Conservation (phyloP, 352 stramenopile genomes). For the Labyrinthula sp. region DNA sequence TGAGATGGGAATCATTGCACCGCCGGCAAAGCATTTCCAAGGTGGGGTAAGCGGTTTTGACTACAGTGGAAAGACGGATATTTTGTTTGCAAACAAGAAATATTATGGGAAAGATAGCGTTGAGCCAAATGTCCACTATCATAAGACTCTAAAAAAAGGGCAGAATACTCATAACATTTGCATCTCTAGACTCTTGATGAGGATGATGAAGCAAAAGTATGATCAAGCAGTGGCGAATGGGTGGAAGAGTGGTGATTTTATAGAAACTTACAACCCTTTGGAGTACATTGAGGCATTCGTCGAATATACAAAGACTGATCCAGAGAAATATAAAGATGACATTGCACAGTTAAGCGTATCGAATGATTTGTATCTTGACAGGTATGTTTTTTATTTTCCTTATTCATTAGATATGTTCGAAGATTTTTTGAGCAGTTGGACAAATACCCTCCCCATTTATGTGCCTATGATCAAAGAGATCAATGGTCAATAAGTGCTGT, state of each 20-base stretch:
- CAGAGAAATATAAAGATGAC: slow-evolving; percentile 8
- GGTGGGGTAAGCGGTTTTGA: no score
- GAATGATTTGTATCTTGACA: slow-evolving; percentile 32
- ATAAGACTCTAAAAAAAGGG: slow-evolving; percentile 24
- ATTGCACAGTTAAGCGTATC: slow-evolving; percentile 24
- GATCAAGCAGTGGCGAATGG: no score
- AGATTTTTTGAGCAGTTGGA: slow-evolving; percentile 30
- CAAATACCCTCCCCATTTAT: slow-evolving; percentile 18
- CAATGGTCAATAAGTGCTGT: slow-evolving; percentile 30
- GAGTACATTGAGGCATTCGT: slow-evolving; percentile 22
- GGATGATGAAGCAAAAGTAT: no score
- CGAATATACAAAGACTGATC: slow-evolving; percentile 29
- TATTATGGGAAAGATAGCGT: slow-evolving; percentile 2
- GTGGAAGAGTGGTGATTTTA: slow-evolving; percentile 6
- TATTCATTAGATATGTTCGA: slow-evolving; percentile 31
- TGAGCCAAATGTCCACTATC: no score
- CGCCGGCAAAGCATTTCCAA: no score
- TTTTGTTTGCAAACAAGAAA: no score
- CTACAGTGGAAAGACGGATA: no score
- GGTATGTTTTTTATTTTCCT: no score
- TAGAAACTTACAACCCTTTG: slow-evolving; percentile 27
- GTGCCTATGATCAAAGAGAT: slow-evolving; percentile 29
- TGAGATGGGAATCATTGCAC: no score
- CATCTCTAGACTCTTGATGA: slow-evolving; percentile 27
- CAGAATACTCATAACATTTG: slow-evolving; percentile 32